Evolutionary conservation across 179 eudicot genomes (phyloP), one percentile per base, ranked within the genome.

Genomic region (Vitellaria paradoxa): DNA sequence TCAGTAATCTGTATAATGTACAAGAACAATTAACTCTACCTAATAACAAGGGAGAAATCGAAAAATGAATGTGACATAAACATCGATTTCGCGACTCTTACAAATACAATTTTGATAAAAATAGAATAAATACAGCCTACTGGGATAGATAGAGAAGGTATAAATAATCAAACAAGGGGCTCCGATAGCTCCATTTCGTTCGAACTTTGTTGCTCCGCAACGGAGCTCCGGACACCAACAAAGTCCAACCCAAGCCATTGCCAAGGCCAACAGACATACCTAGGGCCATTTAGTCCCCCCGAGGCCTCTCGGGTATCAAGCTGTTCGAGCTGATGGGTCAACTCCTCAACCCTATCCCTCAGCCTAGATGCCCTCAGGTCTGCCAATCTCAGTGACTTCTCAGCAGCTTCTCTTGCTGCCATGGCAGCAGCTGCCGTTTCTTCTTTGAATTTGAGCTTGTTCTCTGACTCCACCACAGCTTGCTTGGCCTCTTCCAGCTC

Each of bases 401-500:
- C 99, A 76, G 99, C 99, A 55, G 99, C 99, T 24, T 96, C 98
- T 86, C 95, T 85, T 52, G 99, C 99, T 61, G 97, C 98, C 97
- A 96, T 91, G 79, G 99, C 96, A 55, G 98, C 98, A 13, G 80
- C 78, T 47, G 97, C 97, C 52, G 97, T 93, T 86, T 93, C 96
- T 84, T 95, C 96, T 82, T 95, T 95, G 78, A 89, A 95, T 77
- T 88, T 96, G 3, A 96, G 94, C 82, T 93, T 96, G 52, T 88
- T 91, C 83, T 88, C 89, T 10, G 79, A 82, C 75, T 96, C 98
- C 6, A 81, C 50, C 76, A 88, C 89, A 42, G 86, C 86, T 81
- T 89, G 93, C 81, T 89, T 92, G 26, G 94, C 92, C 80, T 92
- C 97, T 73, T 91, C 97, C 20, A 91, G 90, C 70, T 93, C 98